phyloP scores from a whole-genome alignment of 768 basidiomycete genomes.

The Agaricus sinodeliciosus region DNA sequence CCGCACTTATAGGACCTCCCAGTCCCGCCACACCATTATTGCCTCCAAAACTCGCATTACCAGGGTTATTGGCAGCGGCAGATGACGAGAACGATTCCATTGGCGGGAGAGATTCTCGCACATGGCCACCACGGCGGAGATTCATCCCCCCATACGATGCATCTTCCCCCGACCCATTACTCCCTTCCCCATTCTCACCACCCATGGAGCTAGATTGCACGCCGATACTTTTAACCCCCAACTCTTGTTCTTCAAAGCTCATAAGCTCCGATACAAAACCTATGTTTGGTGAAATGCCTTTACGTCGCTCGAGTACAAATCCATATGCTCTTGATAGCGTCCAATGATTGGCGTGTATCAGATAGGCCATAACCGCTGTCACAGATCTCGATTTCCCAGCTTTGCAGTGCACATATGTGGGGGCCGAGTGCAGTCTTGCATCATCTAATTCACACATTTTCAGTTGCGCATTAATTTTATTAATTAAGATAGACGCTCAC shows the following conservation, averaged over 20 bases:
- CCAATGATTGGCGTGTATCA: constrained; percentile 98
- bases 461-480: not conserved
- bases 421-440: constrained; percentile 79
- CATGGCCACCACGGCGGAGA: constrained; percentile 8
- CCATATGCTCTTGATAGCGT: constrained; percentile 86
- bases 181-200: constrained; percentile 12
- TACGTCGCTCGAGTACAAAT: constrained; percentile 87
- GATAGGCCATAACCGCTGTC: constrained; percentile 94
- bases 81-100: constrained; percentile 57
- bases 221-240: constrained; percentile 70
- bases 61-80: constrained; percentile 64
- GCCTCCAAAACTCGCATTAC: constrained; percentile 21
- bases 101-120: constrained; percentile 26
- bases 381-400: constrained; percentile 95
- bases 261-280: constrained; percentile 97
- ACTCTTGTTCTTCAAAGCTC: constrained; percentile 90
- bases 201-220: constrained; percentile 37
- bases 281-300: constrained; percentile 95
- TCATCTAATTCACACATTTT: constrained; percentile 52
- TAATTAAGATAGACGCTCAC: constrained; percentile 39
- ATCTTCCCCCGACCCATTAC: constrained; percentile 16
- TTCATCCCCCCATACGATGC: constrained; percentile 20
- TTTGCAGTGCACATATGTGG: constrained; percentile 94
- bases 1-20: constrained; percentile 25
- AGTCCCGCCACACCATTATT: constrained; percentile 30